A percentile compares a stretch with the other conserved stretches of the same genome.
Evolutionary conservation across 305 asterid species (phyloP).

Genomic region (Petunia hybrid): DNA sequence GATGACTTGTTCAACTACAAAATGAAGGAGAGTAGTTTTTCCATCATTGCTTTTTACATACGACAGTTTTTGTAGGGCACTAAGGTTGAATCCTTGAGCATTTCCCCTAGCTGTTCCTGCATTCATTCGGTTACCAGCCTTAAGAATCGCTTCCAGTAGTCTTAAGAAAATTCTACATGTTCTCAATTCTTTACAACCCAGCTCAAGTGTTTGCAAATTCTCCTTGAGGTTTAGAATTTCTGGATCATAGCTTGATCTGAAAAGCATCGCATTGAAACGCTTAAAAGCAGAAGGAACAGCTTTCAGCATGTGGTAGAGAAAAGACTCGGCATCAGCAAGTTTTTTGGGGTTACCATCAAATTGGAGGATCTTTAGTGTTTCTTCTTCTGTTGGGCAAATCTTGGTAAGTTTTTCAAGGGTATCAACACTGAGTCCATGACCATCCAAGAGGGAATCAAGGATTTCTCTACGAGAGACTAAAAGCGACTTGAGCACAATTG

Average conservation of each 20-base stretch:
- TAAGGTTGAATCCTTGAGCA: conserved; percentile 68
- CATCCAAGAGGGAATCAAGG: conserved; percentile 63
- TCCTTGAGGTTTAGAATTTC: conserved; percentile 70
- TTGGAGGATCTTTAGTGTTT: conserved; percentile 60
- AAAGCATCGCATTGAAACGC: conserved; percentile 62
- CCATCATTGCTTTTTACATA: conserved; percentile 71
- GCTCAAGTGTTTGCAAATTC: conserved; percentile 58
- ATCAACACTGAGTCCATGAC: conserved; percentile 66
- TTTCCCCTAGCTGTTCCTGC: conserved; percentile 73
- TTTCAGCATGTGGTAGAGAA: conserved; percentile 44
- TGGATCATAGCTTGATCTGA: conserved; percentile 58
- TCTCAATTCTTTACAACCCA: conserved; percentile 65
- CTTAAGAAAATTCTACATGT: conserved; percentile 61
- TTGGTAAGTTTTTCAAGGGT: conserved; percentile 76
- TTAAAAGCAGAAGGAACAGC: conserved; percentile 55
- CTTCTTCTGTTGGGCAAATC: conserved; percentile 76
- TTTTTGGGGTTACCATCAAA: conserved; percentile 63
- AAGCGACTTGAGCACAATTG: conserved; percentile 74
- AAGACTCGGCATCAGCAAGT: conserved; percentile 85
- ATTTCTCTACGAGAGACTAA: conserved; percentile 67
- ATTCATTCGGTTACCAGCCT: conserved; percentile 76
- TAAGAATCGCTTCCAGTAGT: conserved; percentile 73
- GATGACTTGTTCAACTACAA: conserved; percentile 75
- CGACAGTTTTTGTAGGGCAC: conserved; percentile 58
- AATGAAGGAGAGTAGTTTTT: conserved; percentile 76